Evolutionary conservation across 2,329 filamentous ascomycete genomes (phyloP), one percentile per base, ranked within the genome.

Genomic region (Aureobasidium leucospermi): DNA sequence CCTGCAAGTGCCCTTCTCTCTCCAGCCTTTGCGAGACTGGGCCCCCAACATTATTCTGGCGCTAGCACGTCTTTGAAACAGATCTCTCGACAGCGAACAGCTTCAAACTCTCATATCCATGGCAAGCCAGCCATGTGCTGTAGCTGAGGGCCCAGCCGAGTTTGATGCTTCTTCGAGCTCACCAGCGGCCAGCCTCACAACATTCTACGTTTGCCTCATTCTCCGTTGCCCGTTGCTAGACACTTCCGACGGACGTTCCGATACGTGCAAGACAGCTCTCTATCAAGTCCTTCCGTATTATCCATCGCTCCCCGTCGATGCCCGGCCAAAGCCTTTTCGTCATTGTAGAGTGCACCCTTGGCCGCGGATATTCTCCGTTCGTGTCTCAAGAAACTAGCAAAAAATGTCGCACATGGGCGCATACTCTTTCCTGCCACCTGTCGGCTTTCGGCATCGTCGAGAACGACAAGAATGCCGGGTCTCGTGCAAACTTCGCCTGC

Each of bases 1-100:
- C 29, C 58, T 58, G 53, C 53, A 36, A 36, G 53, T 38, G 53
- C 43, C 28, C 31, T 32, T 41, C 48, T 48, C 45, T 51, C 58
- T 59, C 58, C 58, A 59, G 48, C 58, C 58, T 59, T 31, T 59
- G 39, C 38, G 52, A 48, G 56, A 59, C 56, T 59, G 56, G 56
- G 56, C 56, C 58, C 58, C 58, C 58, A 59, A 59, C 58, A 59
- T 58, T 59, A 46, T 59, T 45, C 38, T 38, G 29, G 15, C 58
- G 47, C 58, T 59, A 59, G 47, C 46, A 46, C 46, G n/a, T 39
- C 8, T 51, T 53, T 59, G 58, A 59, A 59, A 59, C 58, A 59
- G 36, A 38, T 59, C 39, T 39, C 39, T 53, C 48, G 47, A 57
- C 56, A 59, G 38, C 56, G 39, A 28, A 59, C 39, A 53, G 41